These are phyloP conservation scores for Aegilops longissima DNA, from an alignment of 176 grass and related monocot genomes.

Conservation along the genomic window DNA sequence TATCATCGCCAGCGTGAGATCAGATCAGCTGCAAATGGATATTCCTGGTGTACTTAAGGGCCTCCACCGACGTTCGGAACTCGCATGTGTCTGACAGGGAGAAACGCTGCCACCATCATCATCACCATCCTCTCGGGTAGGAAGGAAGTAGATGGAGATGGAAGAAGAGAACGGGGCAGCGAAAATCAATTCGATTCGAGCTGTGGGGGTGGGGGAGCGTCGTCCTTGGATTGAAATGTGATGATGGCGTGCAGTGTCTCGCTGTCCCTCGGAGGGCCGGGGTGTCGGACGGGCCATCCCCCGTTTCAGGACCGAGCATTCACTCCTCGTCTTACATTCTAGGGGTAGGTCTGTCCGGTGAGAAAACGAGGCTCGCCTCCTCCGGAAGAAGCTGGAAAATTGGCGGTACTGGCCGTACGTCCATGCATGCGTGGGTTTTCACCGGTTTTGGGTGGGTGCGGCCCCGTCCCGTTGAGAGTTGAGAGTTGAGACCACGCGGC, in stretches of 20 bases:
- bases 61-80: slow-evolving; percentile 23
- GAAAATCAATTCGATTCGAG: not conserved
- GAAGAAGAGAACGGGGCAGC: not conserved
- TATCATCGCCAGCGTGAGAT: not conserved
- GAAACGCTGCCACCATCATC: not conserved
- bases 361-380: not conserved
- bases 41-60: not conserved
- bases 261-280: not conserved
- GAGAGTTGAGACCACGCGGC: no score
- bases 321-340: not conserved
- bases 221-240: not conserved
- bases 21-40: not conserved
- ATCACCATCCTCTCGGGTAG: not conserved
- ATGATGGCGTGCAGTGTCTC: not conserved
- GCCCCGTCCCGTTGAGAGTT: no score
- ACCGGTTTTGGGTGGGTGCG: not conserved
- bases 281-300: slow-evolving; percentile 4
- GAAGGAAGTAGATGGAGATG: not conserved
- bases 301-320: not conserved
- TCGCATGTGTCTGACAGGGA: not conserved
- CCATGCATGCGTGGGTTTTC: not conserved
- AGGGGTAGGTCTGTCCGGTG: not conserved
- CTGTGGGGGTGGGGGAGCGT: not conserved
- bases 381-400: not conserved
- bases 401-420: not conserved